Evolutionary conservation across 2,329 filamentous ascomycete genomes (phyloP), one percentile per base, ranked within the genome.

Genomic region (Colletotrichum abscissum): DNA sequence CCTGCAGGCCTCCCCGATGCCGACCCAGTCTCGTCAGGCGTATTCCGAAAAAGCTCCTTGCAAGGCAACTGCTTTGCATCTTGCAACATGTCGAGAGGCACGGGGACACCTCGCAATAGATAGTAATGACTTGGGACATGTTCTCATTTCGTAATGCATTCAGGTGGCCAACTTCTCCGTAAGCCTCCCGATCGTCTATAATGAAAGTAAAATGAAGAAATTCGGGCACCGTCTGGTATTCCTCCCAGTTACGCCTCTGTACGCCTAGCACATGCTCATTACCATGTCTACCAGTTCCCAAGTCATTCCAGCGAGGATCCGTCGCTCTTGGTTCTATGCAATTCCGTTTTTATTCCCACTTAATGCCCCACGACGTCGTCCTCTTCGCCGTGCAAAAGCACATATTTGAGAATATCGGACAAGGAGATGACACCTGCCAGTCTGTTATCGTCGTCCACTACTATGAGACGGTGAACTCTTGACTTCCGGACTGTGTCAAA

Each of bases 401-500:
- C 94, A 81, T 99, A 98, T 79, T 97, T 95, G 77, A 99, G 89
- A 76, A 99, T 98, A 84, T 99, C 97, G 72, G 96, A 98, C 67
- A 99, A 87, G 7, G 95, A 98, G 73, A 99, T 92, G 68, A 99
- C 91, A 59, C 97, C 97, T 81, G 93, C 94, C 68, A 99, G 90
- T 77, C 92, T 92, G 80, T 92, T 94, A 65, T 95, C 90, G 76
- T 98, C 95, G 82, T 99, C 95, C 71, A 99, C 94, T 62, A 99
- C 93, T 69, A 98, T 92, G 76, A 99, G 88, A 75, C 97, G 91
- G 84, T 99, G 97, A 33, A 99, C 96, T 74, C 97, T 90, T 58
- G 95, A 98, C 84, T 96, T 97, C 77, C 96, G 94, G 77, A 99
- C 94, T 1, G 97, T 98, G 82, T 98, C 95, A 81, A 98, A 98